Evolutionary conservation across 139 green algal genomes (phyloP).

Genomic region (Coelastrella sp.): DNA sequence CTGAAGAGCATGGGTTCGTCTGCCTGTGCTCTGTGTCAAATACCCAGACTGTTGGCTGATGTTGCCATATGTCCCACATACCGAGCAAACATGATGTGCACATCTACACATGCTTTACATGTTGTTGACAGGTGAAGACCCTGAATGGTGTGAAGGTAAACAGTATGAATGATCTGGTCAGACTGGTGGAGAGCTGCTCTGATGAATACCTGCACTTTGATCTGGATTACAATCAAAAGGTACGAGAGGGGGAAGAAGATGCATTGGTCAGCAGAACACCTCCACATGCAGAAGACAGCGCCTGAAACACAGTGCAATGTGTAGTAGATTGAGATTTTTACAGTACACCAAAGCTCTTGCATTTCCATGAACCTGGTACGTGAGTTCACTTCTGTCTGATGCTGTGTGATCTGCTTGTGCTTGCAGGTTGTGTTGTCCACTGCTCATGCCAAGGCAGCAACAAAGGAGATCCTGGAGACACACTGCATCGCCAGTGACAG

Average conservation of each 20-base stretch:
- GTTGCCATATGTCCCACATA: too few relatives aligned
- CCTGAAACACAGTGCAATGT: too few relatives aligned
- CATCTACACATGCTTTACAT: not conserved
- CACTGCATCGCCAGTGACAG: constrained; percentile 83
- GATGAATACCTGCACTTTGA: constrained; percentile 77
- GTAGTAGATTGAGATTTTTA: too few relatives aligned
- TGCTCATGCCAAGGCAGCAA: constrained; percentile 64
- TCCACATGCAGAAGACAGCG: not conserved
- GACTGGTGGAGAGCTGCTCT: constrained; percentile 64
- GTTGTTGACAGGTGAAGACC: constrained; percentile 63
- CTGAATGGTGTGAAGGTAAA: constrained; percentile 75
- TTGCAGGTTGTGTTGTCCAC: constrained; percentile 56
- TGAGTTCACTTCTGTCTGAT: not conserved
- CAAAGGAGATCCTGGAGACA: constrained; percentile 73
- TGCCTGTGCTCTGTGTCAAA: too few relatives aligned
- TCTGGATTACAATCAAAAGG: constrained; percentile 80
- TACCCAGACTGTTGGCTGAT: too few relatives aligned
- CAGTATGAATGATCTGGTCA: constrained; percentile 66
- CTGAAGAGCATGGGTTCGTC: too few relatives aligned
- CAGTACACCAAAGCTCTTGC: too few relatives aligned
- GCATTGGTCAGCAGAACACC: not conserved
- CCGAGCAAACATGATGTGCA: too few relatives aligned
- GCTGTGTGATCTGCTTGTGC: not conserved
- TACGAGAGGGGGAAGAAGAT: not conserved
- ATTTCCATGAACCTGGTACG: too few relatives aligned